Evolutionary conservation across 257 asterid species (phyloP).

Genomic region (Solanum neorickii): DNA sequence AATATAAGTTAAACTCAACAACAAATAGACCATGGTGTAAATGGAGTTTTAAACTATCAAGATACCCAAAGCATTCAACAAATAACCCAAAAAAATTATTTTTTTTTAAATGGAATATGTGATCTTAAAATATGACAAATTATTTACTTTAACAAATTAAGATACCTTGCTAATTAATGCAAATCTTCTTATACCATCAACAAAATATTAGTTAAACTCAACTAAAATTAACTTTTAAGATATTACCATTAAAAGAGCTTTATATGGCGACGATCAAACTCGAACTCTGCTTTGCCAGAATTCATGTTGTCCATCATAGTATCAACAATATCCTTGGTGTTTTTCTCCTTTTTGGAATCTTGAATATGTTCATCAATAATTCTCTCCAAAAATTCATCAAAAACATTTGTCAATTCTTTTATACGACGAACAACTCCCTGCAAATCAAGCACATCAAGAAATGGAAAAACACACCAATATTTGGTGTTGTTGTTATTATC

Average conservation of each 20-base stretch:
- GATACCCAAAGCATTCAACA: too few relatives aligned
- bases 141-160: too few relatives aligned
- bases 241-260: constrained; percentile 1
- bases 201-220: not conserved
- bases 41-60: too few relatives aligned
- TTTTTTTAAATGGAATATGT: too few relatives aligned
- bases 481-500: not conserved
- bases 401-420: not conserved
- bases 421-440: not conserved
- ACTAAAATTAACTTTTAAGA: not conserved
- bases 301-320: not conserved
- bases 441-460: constrained; percentile 2
- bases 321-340: constrained; percentile 1
- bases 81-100: too few relatives aligned
- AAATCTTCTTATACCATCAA: too few relatives aligned
- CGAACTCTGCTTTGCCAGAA: constrained; percentile 2
- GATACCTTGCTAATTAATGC: too few relatives aligned
- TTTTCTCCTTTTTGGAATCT: not conserved
- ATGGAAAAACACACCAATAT: constrained; percentile 9
- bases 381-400: not conserved
- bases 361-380: not conserved
- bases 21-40: too few relatives aligned
- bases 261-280: constrained; percentile 1
- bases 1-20: too few relatives aligned
- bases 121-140: too few relatives aligned